Conservation (phyloP, 331 rosid species). For the Saraca asoca region DNA sequence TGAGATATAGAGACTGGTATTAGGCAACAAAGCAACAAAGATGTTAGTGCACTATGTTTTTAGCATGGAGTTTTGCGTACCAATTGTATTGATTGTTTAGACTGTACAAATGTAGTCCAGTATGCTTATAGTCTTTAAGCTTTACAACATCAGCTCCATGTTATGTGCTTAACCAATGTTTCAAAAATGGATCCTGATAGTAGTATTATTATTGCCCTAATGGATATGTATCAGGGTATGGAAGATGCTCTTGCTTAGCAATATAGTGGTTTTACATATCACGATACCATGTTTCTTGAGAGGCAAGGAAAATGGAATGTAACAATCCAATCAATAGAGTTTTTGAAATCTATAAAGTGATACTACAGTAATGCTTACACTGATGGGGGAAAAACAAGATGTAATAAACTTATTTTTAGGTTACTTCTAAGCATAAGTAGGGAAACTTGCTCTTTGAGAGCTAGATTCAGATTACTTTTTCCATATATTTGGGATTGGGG, state of each 20-base stretch:
- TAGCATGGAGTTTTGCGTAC: slow-evolving; percentile 96
- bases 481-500: slow-evolving; percentile 83
- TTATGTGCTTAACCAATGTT: slow-evolving; percentile 73
- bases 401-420: slow-evolving; percentile 95
- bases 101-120: slow-evolving; percentile 97
- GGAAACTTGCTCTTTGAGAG: slow-evolving; percentile 94
- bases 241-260: slow-evolving; percentile 99
- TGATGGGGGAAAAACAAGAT: slow-evolving; percentile 97
- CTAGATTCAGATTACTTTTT: slow-evolving; percentile 97
- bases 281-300: slow-evolving; percentile 86
- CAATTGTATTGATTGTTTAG: slow-evolving; percentile 96
- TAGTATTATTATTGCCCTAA: slow-evolving; percentile 83
- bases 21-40: slow-evolving; percentile 49
- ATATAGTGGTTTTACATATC: slow-evolving; percentile 98
- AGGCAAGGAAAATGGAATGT: slow-evolving; percentile 99
- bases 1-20: slow-evolving; percentile 59
- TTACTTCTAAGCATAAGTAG: no score
- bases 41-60: slow-evolving; percentile 58
- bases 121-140: slow-evolving; percentile 98
- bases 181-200: slow-evolving; percentile 87
- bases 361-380: slow-evolving; percentile 91
- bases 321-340: slow-evolving; percentile 86
- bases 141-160: slow-evolving; percentile 89
- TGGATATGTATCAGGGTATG: slow-evolving; percentile 95
- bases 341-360: slow-evolving; percentile 84